Evolutionary conservation across 495 filamentous ascomycete genomes (phyloP).

Genomic region (Talaromyces borbonicus): DNA sequence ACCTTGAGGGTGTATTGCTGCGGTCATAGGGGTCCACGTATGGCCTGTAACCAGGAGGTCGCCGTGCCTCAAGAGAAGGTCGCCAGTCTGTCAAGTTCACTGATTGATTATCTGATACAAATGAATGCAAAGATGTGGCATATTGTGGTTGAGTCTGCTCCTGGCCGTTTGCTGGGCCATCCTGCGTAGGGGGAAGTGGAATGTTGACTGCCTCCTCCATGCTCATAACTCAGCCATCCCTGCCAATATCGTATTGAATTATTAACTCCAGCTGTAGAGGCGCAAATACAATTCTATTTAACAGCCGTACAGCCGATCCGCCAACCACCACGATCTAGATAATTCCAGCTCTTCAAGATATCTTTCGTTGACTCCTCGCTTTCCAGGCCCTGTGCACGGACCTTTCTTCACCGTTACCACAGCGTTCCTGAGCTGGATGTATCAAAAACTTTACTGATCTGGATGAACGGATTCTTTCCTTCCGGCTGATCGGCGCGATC

Average conservation of each 20-base stretch:
- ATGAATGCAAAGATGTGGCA: constrained; percentile 3
- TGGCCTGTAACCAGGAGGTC: not conserved
- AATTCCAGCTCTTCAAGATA: not conserved
- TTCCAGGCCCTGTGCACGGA: not conserved
- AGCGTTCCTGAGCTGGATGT: not conserved
- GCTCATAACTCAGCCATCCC: not conserved
- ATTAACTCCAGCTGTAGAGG: too few relatives aligned
- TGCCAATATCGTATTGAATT: not conserved
- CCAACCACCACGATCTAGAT: not conserved
- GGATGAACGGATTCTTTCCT: not conserved
- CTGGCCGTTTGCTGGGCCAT: not conserved
- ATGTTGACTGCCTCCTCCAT: constrained; percentile 6
- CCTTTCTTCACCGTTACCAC: not conserved
- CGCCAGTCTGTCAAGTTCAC: not conserved
- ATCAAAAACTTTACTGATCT: not conserved
- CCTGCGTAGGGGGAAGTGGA: not conserved
- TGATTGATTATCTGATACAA: not conserved
- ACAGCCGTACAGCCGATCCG: too few relatives aligned
- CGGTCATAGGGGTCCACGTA: not conserved
- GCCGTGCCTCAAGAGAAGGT: not conserved
- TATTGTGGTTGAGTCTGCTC: not conserved
- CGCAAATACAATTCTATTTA: not conserved
- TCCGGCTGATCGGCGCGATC: not conserved
- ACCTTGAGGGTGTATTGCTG: constrained; percentile 1
- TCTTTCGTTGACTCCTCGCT: not conserved